Evolutionary conservation across 2,329 filamentous ascomycete species (phyloP).

Genomic region (Fusarium sp.): DNA sequence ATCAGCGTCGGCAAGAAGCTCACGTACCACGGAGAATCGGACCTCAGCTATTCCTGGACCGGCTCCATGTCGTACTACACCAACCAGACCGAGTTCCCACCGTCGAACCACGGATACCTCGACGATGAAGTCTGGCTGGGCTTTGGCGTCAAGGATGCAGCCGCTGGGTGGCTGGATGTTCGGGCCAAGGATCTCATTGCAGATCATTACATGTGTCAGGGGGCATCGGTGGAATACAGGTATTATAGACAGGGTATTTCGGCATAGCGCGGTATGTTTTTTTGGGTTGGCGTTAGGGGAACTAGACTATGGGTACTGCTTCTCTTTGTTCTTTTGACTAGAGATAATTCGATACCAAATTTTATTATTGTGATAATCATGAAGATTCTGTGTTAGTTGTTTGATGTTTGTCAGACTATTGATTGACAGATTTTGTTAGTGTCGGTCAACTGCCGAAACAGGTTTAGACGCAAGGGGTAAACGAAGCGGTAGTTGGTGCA

Average conservation of each 20-base stretch:
- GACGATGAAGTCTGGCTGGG: constrained; percentile 38
- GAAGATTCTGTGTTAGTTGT: background rate
- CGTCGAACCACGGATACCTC: constrained; percentile 30
- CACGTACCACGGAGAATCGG: constrained; percentile 35
- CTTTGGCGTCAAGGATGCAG: constrained; percentile 34
- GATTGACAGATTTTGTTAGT: background rate
- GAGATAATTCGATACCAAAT: background rate
- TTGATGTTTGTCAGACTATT: background rate
- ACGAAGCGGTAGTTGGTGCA: background rate
- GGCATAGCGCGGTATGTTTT: constrained; percentile 4
- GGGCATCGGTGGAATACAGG: constrained; percentile 20
- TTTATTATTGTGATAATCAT: background rate
- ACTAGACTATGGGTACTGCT: background rate
- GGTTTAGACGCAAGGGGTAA: background rate
- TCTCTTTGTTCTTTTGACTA: background rate
- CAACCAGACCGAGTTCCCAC: constrained; percentile 17
- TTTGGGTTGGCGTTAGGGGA: constrained; percentile 10
- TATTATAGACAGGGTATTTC: constrained; percentile 25
- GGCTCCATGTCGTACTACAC: constrained; percentile 33
- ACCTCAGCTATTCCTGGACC: constrained; percentile 31
- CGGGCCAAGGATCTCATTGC: constrained; percentile 26
- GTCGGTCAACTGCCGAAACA: background rate
- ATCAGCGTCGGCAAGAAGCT: constrained; percentile 37
- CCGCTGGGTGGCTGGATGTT: constrained; percentile 37
- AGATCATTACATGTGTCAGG: constrained; percentile 36